These are phyloP conservation scores for Sclerospora graminicola DNA, from an alignment of 352 stramenopile species.

Conservation along the genomic window DNA sequence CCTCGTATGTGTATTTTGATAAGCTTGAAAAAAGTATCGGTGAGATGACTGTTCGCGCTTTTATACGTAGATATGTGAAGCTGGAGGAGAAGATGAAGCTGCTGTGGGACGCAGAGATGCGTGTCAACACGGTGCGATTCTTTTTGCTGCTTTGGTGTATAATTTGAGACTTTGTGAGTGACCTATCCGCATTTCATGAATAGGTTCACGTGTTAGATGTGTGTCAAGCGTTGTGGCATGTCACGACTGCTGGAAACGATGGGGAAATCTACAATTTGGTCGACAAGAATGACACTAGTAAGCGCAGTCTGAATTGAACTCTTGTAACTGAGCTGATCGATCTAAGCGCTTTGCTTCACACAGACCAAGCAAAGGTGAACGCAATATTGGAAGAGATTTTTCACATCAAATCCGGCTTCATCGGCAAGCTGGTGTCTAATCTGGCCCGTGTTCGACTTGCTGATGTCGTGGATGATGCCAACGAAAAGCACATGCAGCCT, in stretches of 20 bases:
- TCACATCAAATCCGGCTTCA: slow-evolving; percentile 75
- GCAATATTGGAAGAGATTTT: slow-evolving; percentile 66
- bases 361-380: slow-evolving; percentile 78
- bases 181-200: neutral
- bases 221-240: slow-evolving; percentile 65
- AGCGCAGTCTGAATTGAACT: slow-evolving; percentile 2
- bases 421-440: slow-evolving; percentile 80
- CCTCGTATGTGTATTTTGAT: slow-evolving; percentile 37
- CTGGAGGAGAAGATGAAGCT: slow-evolving; percentile 84
- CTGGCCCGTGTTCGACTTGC: slow-evolving; percentile 61
- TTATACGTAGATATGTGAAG: slow-evolving; percentile 54
- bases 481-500: slow-evolving; percentile 85
- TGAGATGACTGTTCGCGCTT: no score
- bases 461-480: slow-evolving; percentile 82
- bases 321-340: neutral
- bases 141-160: neutral
- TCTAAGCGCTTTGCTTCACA: neutral
- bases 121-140: slow-evolving; percentile 63
- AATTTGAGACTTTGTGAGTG: neutral
- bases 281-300: slow-evolving; percentile 84
- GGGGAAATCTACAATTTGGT: slow-evolving; percentile 77
- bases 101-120: slow-evolving; percentile 80
- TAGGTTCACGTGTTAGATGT: slow-evolving; percentile 78
- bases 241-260: slow-evolving; percentile 37
- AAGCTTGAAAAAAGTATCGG: no score